These are phyloP conservation scores for Rosa multiflora DNA, from an alignment of 306 rosid species.

Conservation along the genomic window DNA sequence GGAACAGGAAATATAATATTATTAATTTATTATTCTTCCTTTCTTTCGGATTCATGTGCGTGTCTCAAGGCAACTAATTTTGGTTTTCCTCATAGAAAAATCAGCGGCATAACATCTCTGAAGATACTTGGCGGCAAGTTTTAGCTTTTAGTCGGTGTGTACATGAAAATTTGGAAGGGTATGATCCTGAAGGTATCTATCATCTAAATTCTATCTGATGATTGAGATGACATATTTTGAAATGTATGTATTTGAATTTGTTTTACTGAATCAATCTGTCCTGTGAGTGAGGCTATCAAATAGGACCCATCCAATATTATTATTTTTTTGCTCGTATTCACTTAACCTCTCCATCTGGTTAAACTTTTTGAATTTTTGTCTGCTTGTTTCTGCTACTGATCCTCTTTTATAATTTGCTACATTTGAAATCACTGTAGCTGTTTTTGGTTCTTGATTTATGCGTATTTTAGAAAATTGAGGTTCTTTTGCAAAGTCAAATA, in stretches of 20 bases:
- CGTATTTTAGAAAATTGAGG: not conserved
- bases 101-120: constrained; percentile 91
- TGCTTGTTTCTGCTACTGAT: not conserved
- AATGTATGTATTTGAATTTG: not conserved
- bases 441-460: not conserved
- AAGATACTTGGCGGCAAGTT: constrained; percentile 98
- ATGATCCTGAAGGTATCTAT: constrained; percentile 90
- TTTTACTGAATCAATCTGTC: not conserved
- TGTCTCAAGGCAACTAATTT: constrained; percentile 33
- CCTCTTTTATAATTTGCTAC: not conserved
- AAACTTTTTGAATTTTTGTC: not conserved
- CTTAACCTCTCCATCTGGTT: not conserved
- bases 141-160: constrained; percentile 91
- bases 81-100: constrained; percentile 57
- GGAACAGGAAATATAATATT: not conserved
- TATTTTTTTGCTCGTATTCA: not conserved
- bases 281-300: not conserved
- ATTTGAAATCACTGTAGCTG: not conserved
- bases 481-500: not conserved
- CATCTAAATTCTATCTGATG: not conserved
- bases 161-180: constrained; percentile 81
- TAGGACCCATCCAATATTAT: not conserved
- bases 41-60: not conserved
- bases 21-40: not conserved
- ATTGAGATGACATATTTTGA: not conserved